Evolutionary conservation across 345 rosid species (phyloP).

Genomic region (Eucalyptus regnans): DNA sequence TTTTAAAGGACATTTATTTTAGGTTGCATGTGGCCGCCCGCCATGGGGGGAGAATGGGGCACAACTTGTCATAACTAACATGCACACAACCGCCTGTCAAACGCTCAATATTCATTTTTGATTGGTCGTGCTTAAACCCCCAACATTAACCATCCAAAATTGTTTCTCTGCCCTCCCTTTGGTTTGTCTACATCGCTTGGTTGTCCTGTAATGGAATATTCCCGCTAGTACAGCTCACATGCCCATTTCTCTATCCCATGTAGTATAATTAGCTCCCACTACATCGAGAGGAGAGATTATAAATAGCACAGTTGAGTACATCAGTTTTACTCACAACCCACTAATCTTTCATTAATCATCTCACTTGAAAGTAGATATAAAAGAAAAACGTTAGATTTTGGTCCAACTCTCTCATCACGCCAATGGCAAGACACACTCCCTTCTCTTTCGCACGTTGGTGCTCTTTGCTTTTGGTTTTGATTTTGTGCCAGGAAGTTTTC

Average conservation of each 20-base stretch:
- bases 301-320: not conserved
- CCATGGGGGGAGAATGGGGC: not conserved
- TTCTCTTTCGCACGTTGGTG: not conserved
- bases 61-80: not conserved
- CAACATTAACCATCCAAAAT: constrained; percentile 15
- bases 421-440: not conserved
- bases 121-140: constrained; percentile 10
- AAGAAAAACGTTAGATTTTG: not conserved
- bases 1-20: not conserved
- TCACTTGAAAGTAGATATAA: not conserved
- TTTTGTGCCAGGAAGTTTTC: constrained; percentile 11
- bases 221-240: not conserved
- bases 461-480: constrained; percentile 8
- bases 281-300: not conserved
- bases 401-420: not conserved
- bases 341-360: not conserved
- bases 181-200: not conserved
- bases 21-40: not conserved
- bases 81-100: not conserved
- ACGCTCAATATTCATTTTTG: constrained; percentile 7
- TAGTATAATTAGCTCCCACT: not conserved
- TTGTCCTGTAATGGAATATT: not conserved
- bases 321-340: not conserved
- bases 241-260: not conserved
- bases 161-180: not conserved